Evolutionary conservation across 1,284 basidiomycete genomes (phyloP), one percentile per base, ranked within the genome.

Genomic region (Ustilago esculenta): DNA sequence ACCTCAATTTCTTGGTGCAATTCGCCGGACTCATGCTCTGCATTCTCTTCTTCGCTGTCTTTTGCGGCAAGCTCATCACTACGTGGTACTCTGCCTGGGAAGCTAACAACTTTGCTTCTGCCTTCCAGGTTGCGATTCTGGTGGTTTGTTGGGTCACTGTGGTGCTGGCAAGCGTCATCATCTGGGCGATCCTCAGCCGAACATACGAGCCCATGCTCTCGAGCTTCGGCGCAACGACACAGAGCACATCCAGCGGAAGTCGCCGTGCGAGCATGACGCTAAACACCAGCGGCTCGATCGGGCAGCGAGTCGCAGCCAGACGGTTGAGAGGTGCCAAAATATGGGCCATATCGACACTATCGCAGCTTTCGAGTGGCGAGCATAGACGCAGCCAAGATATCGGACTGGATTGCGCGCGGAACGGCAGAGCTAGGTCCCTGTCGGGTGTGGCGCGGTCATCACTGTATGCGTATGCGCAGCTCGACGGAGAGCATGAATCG

Each of bases 151-250:
- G 55, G 52, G 48, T 48, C 9, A 56, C 65, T n/a, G 30, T 61
- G 10, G 37, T 33, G 15, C 40, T 56, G 24, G 65, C 53, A 1
- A 52, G 49, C 33, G 32, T 54, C 25, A 51, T 68, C 33, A 59
- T 68, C 17, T 57, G 57, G 30, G 50, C 55, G 17, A 68, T 61
- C 29, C 35, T 61, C 14, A 54, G 53, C n/a, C 48, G 58, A 3
- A 67, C 64, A 8, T 67, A 67, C 21, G 64, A 67, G 46, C 64
- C 64, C 11, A 43, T 67, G 24, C 35, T 67, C 8, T 45, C 52
- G 7, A 55, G 30, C 48, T 15, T 66, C 20, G 40, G 45, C 18
- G 39, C 41, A 14, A 50, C 29, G 5, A 42, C 36, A 3, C 9
- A 10, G 17, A 46, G 44, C n/a, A 36, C 44, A 14, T 42, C 43